Percentiles rank a stretch among this genome's conserved stretches.
Evolutionary conservation across 768 basidiomycete species (phyloP).

Genomic region (Rhodotorula kratochvilovae): DNA sequence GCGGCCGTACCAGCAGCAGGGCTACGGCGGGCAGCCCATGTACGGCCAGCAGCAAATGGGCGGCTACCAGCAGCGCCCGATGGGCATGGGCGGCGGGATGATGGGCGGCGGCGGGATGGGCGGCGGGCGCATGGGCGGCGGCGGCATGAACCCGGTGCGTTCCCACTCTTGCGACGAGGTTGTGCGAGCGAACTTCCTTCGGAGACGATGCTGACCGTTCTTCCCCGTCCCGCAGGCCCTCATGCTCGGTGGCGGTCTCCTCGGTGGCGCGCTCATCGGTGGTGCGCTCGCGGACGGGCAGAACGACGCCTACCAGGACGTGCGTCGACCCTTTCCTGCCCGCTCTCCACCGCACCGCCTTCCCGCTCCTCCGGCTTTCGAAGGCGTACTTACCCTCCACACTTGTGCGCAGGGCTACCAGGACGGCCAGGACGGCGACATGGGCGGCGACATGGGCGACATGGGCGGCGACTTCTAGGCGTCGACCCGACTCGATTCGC

Average conservation of each 20-base stretch:
- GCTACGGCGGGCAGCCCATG: conserved; percentile 13
- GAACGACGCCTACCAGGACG: conserved; percentile 25
- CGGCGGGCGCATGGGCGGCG: conserved; percentile 17
- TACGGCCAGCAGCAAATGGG: neutral
- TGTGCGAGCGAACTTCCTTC: too few relatives aligned
- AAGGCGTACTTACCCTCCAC: too few relatives aligned
- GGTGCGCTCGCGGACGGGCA: conserved; percentile 3
- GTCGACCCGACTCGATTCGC: too few relatives aligned
- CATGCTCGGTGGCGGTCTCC: conserved; percentile 27
- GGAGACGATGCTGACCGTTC: neutral
- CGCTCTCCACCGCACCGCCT: neutral
- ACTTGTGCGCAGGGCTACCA: conserved; percentile 17
- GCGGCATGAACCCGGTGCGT: conserved; percentile 34
- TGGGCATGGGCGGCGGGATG: conserved; percentile 3
- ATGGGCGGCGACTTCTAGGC: neutral
- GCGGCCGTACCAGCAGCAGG: conserved; percentile 12
- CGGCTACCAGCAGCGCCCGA: neutral
- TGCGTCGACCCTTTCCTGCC: neutral
- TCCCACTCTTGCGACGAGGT: too few relatives aligned
- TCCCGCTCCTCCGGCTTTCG: too few relatives aligned
- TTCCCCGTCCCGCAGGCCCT: neutral
- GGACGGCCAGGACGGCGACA: conserved; percentile 15
- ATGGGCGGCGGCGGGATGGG: conserved; percentile 7
- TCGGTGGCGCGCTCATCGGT: conserved; percentile 13
- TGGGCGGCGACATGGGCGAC: neutral